These are phyloP conservation scores for Cutaneotrichosporon dermatis DNA, from an alignment of 1,284 basidiomycete genomes.

Conservation along the genomic window DNA sequence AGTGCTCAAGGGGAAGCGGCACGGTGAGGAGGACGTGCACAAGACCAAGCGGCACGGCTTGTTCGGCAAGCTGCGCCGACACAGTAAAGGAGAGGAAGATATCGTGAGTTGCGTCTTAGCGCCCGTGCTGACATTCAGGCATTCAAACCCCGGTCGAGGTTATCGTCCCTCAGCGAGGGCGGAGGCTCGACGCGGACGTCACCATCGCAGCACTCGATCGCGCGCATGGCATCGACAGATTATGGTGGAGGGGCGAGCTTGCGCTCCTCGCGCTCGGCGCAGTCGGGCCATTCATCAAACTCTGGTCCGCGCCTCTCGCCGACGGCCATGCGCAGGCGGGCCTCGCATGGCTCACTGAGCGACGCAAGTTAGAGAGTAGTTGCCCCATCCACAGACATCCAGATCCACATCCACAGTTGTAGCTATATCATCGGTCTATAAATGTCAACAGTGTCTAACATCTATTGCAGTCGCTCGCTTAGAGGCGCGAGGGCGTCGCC, in stretches of 20 bases:
- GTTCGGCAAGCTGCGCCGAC: neutral
- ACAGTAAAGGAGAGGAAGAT: neutral
- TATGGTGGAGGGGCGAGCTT: neutral
- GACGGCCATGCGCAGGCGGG: no score
- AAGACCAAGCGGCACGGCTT: neutral
- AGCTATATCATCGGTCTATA: no score
- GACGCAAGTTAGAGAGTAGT: no score
- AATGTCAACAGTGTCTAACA: no score
- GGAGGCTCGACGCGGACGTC: neutral
- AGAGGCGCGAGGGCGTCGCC: slow-evolving; percentile 24
- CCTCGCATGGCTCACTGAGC: no score
- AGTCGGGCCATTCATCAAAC: neutral
- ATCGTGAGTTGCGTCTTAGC: neutral
- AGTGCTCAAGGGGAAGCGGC: no score
- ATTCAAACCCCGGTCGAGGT: neutral
- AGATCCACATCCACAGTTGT: no score
- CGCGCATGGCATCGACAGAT: neutral
- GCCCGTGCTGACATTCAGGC: neutral
- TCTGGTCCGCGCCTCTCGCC: no score
- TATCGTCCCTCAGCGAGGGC: neutral
- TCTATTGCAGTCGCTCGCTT: neutral
- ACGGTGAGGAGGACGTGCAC: no score
- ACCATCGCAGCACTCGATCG: neutral
- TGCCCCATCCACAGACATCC: no score
- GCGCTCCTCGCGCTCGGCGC: neutral